Evolutionary conservation across 2,329 filamentous ascomycete genomes (phyloP), one percentile per base, ranked within the genome.

Genomic region (Paecilomyces dactylethromorphus): DNA sequence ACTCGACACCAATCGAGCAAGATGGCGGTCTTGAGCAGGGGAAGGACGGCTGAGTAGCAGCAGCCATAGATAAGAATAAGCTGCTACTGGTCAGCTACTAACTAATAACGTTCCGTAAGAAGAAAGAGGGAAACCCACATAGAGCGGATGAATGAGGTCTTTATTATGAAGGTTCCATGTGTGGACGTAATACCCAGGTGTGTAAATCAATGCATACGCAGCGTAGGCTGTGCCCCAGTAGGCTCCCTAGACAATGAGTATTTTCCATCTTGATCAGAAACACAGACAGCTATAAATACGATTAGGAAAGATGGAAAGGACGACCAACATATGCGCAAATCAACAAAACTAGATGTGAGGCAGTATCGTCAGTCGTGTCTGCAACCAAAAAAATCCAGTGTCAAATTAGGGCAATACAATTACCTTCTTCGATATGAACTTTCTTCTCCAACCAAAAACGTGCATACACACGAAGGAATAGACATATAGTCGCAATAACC

Each of bases 151-250:
- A 15, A 45, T n/a, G 35, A 45, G 35, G 18, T 45, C 35, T 45
- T 45, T 45, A n/a, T 45, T 62, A 13, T 45, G 58, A 3, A 67
- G 56, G 22, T 67, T 55, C 65, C 64, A 67, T 1, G 60, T 64
- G 24, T 66, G 63, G 12, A 66, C 63, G 31, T 55, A 66, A 45
- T 64, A 67, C 0, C 64, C 63, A 0, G 65, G 63, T 1, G 58
- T 58, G 11, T 54, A 56, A 10, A 67, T 65, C 51, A 66, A 52
- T 3, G 58, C 55, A 52, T 62, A 63, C 1, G 51, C 57, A 15
- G 59, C 60, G 26, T 67, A 67, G 1, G 61, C 58, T 12, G 63
- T 60, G 8, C 64, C 65, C 59, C 64, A 67, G 50, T 61, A 67
- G n/a, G 60, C 53, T 13, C 61, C 65, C 65, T 67, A 18, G n/a